phyloP scores from a whole-genome alignment of 768 basidiomycete species.

The Erythrobasidium yunnanense region DNA sequence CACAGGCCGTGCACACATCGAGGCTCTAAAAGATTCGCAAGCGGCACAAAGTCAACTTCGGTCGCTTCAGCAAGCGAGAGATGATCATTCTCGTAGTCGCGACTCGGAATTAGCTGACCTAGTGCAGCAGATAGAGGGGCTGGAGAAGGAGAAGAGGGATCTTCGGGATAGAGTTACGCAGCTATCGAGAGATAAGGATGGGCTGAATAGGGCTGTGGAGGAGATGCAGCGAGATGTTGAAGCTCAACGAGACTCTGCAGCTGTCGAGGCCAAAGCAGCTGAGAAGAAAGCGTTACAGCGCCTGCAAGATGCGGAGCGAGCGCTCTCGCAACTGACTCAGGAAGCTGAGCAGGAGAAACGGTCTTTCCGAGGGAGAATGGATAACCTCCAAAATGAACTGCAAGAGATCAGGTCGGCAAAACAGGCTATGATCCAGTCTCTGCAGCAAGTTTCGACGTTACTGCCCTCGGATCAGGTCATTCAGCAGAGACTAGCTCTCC shows the following conservation, averaged over 20 bases:
- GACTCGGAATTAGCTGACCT: neutral
- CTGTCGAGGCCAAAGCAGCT: neutral
- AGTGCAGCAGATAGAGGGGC: neutral
- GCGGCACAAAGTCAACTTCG: too few relatives aligned
- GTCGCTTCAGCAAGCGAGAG: neutral
- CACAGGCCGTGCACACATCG: too few relatives aligned
- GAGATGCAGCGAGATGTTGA: neutral
- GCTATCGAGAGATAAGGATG: neutral
- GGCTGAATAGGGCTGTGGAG: neutral
- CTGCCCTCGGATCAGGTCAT: neutral
- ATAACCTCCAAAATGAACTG: constrained; percentile 4
- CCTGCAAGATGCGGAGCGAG: constrained; percentile 6
- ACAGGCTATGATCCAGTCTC: neutral
- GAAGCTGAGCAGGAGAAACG: constrained; percentile 5
- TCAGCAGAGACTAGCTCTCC: neutral
- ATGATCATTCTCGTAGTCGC: neutral
- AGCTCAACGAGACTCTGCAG: neutral
- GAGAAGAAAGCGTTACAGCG: neutral
- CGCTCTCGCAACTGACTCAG: neutral
- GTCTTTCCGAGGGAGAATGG: neutral
- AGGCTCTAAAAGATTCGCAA: too few relatives aligned
- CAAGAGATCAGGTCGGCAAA: neutral
- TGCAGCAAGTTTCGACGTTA: constrained; percentile 4
- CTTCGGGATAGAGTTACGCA: neutral
- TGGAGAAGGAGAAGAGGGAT: constrained; percentile 16